Evolutionary conservation across 306 rosid species (phyloP).

Genomic region (Cucumis melo): DNA sequence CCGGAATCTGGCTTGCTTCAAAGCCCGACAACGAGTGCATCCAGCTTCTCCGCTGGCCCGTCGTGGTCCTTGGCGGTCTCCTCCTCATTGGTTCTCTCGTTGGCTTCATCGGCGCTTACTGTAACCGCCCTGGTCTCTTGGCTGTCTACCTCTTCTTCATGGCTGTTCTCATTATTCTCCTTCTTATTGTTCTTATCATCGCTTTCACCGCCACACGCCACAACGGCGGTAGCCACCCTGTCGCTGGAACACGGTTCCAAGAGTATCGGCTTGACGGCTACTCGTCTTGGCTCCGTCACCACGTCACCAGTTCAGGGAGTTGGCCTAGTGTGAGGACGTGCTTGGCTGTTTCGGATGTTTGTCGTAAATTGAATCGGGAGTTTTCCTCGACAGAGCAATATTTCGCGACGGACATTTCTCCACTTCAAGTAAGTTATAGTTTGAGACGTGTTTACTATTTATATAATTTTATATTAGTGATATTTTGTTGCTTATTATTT

Average conservation of each 20-base stretch:
- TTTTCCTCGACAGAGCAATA: slow-evolving; percentile 51
- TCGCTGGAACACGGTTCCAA: slow-evolving; percentile 36
- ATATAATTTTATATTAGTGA: too few relatives aligned
- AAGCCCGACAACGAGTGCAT: slow-evolving; percentile 73
- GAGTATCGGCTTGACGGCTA: slow-evolving; percentile 50
- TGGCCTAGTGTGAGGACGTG: slow-evolving; percentile 63
- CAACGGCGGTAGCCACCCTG: slow-evolving; percentile 49
- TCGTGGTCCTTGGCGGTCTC: slow-evolving; percentile 46
- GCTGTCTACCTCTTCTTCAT: slow-evolving; percentile 72
- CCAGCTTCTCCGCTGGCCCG: slow-evolving; percentile 59
- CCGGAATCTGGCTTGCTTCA: slow-evolving; percentile 84
- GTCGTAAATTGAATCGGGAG: slow-evolving; percentile 31
- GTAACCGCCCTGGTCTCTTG: slow-evolving; percentile 57
- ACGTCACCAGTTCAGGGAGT: slow-evolving; percentile 27
- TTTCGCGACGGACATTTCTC: slow-evolving; percentile 49
- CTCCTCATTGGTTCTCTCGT: slow-evolving; percentile 48
- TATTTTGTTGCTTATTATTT: too few relatives aligned
- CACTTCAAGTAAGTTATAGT: slow-evolving; percentile 43
- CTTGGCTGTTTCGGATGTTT: slow-evolving; percentile 58
- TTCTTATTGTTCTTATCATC: slow-evolving; percentile 50
- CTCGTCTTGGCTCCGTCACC: slow-evolving; percentile 58
- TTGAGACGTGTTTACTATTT: too few relatives aligned
- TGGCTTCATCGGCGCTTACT: slow-evolving; percentile 77
- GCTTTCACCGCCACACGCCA: slow-evolving; percentile 56
- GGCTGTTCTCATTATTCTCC: slow-evolving; percentile 57